These are phyloP conservation scores for Melaleuca alternifolia DNA, from an alignment of 345 rosid genomes.

Conservation along the genomic window DNA sequence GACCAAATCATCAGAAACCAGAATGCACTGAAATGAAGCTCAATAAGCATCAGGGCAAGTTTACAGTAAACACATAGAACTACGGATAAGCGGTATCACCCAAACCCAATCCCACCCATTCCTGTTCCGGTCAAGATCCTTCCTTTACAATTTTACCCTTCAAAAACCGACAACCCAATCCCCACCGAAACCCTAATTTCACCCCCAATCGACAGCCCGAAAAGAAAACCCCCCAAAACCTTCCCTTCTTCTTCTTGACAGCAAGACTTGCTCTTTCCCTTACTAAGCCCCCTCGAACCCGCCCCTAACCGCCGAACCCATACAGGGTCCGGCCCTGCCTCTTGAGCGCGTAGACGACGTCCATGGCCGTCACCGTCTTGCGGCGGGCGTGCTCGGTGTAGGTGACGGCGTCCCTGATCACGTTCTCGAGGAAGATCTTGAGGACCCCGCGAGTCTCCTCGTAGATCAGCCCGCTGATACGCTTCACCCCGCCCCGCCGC, in stretches of 20 bases:
- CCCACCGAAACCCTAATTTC: background rate
- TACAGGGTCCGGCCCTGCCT: conserved; percentile 8
- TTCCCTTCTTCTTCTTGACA: background rate
- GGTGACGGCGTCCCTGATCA: conserved; percentile 16
- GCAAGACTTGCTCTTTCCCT: conserved; percentile 1
- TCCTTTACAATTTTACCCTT: background rate
- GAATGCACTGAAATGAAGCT: background rate
- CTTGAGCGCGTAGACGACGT: conserved; percentile 10
- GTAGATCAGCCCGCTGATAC: conserved; percentile 23
- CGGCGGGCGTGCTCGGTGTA: conserved; percentile 24
- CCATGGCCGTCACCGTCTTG: conserved; percentile 22
- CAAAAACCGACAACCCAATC: background rate
- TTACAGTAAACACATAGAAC: background rate
- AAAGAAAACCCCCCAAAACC: background rate
- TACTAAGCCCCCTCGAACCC: background rate
- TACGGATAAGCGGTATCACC: background rate
- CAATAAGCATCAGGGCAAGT: background rate
- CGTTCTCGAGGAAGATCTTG: conserved; percentile 22
- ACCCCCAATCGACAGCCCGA: background rate
- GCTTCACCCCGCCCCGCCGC: conserved; percentile 21
- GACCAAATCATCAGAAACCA: background rate
- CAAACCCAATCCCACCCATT: background rate
- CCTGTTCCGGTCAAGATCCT: background rate
- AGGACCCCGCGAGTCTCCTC: conserved; percentile 22
- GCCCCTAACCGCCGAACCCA: conserved; percentile 4